Evolutionary conservation across 164 flowering plant species (phyloP).

Genomic region (Annona cherimola): DNA sequence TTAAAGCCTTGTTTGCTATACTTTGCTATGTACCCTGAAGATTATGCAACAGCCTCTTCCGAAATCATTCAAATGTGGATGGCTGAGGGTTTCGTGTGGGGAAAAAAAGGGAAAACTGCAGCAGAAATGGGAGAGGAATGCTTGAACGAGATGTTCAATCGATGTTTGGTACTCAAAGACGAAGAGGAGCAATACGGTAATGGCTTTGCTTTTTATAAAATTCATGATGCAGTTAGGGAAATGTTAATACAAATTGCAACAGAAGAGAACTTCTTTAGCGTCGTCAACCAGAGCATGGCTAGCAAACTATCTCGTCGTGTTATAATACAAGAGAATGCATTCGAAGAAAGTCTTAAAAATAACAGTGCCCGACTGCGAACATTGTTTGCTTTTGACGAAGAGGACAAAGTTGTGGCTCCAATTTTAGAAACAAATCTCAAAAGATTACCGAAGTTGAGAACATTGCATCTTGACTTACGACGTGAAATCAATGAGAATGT

Average conservation of each 20-base stretch:
- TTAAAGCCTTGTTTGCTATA: neutral
- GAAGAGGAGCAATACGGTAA: neutral
- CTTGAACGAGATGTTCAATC: neutral
- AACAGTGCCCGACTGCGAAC: neutral
- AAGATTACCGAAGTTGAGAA: neutral
- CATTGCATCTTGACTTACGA: neutral
- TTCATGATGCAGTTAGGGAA: neutral
- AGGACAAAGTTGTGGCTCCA: neutral
- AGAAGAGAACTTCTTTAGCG: neutral
- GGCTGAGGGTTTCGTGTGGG: neutral
- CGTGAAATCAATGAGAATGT: neutral
- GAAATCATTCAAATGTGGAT: neutral
- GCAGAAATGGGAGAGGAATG: conserved; percentile 1
- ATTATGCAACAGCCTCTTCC: neutral
- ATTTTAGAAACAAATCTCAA: neutral
- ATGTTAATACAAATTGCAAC: neutral
- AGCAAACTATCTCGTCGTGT: neutral
- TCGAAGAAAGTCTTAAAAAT: neutral
- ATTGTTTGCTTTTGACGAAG: neutral
- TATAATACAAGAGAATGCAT: neutral
- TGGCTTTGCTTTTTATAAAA: neutral
- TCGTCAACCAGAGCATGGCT: neutral
- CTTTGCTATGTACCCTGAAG: neutral
- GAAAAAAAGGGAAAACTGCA: neutral
- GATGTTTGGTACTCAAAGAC: conserved; percentile 4